phyloP scores from a whole-genome alignment of 2,329 filamentous ascomycete genomes.

The Passalora sequoiae region DNA sequence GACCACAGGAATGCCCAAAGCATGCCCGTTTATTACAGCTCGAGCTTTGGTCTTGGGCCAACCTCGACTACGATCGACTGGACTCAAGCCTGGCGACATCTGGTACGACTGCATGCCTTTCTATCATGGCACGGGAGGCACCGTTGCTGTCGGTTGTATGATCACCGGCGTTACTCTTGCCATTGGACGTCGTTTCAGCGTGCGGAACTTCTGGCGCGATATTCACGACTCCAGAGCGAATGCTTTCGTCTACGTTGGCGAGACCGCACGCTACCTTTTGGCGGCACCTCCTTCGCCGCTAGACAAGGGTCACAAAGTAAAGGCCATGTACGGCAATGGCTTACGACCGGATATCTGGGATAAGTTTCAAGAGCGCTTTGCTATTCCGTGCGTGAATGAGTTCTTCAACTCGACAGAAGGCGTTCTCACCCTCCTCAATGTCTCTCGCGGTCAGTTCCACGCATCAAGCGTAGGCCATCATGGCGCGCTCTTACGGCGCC shows the following conservation, averaged over 20 bases:
- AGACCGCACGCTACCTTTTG: slow-evolving; percentile 69
- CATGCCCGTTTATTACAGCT: slow-evolving; percentile 55
- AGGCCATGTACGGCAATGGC: slow-evolving; percentile 61
- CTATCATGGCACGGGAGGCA: slow-evolving; percentile 69
- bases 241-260: slow-evolving; percentile 71
- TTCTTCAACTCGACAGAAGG: slow-evolving; percentile 78
- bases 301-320: slow-evolving; percentile 56
- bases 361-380: slow-evolving; percentile 59
- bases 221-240: slow-evolving; percentile 63
- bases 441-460: slow-evolving; percentile 52
- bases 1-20: slow-evolving; percentile 72
- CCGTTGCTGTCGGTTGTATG: slow-evolving; percentile 54
- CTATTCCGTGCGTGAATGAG: slow-evolving; percentile 59
- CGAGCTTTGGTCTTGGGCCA: slow-evolving; percentile 40
- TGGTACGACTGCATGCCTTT: slow-evolving; percentile 75
- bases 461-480: slow-evolving; percentile 66
- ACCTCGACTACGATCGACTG: slow-evolving; percentile 35
- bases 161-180: slow-evolving; percentile 54
- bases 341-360: slow-evolving; percentile 65
- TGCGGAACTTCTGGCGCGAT: slow-evolving; percentile 66
- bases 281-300: slow-evolving; percentile 60
- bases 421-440: slow-evolving; percentile 52
- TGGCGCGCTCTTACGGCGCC: slow-evolving; percentile 54
- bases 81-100: slow-evolving; percentile 48
- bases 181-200: slow-evolving; percentile 63